These are phyloP conservation scores for Salix caprea DNA, from an alignment of 345 rosid species.

Conservation along the genomic window DNA sequence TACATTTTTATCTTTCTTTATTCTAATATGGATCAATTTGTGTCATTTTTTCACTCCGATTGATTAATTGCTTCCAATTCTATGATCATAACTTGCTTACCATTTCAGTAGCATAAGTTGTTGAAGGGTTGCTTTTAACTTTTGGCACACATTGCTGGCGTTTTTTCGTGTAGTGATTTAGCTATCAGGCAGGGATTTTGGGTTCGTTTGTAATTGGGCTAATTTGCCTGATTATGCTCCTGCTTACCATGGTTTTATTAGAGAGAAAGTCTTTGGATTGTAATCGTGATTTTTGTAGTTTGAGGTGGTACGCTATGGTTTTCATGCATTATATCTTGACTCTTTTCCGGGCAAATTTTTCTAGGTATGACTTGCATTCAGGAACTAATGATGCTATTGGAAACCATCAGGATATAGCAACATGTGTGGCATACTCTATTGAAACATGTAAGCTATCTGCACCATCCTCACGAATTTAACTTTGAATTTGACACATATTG, in stretches of 20 bases:
- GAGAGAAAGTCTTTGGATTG: neutral
- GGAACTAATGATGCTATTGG: constrained; percentile 49
- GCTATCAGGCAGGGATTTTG: neutral
- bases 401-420: constrained; percentile 66
- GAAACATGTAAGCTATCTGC: constrained; percentile 50
- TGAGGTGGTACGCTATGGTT: neutral
- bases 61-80: neutral
- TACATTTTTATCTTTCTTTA: neutral
- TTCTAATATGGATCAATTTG: neutral
- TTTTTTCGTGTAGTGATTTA: neutral
- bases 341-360: constrained; percentile 7
- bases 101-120: neutral
- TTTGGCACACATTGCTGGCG: neutral
- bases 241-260: neutral
- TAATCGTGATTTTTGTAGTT: neutral
- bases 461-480: neutral
- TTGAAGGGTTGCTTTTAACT: neutral
- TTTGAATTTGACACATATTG: neutral
- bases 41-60: neutral
- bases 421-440: constrained; percentile 51
- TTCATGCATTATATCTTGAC: neutral
- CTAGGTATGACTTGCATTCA: constrained; percentile 62
- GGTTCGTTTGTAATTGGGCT: neutral
- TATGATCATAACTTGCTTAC: neutral
- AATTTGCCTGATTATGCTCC: neutral